Base-by-base conservation (phyloP, 495 filamentous ascomycete species). In the Penicillium desertorum region DNA sequence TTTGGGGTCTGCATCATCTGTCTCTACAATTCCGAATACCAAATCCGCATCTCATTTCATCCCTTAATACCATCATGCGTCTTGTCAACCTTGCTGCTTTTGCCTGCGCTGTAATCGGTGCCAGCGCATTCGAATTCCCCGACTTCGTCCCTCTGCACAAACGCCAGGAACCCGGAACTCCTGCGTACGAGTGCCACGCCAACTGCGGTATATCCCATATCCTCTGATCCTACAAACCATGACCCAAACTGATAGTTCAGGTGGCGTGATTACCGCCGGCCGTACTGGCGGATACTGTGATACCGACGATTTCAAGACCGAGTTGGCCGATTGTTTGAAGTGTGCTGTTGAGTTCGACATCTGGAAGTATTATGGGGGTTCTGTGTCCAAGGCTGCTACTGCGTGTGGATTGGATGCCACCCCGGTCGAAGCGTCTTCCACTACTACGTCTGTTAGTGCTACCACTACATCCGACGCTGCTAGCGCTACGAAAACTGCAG, bases 331-430 rank as follows among this genome's bases (percentile, higher is more conserved):
- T 3, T 81, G 79, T 41, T 60, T 82, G 32, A 57, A 75, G 44
- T 82, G 79, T 52, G 71, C 79, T 5, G 68, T 74, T 0, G 71
- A 73, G 5, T 74, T 76, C 41, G 70, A 80, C 19, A 79, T 80
- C 57, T 82, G 79, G 79, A 52, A 67, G 44, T 68, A 73, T 54
- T 82, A 82, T 45, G 77, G 76, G 19, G 56, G 41, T 20, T 61
- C 63, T 2, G 63, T 82, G 2, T 60, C 59, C 7, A 44, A 45
- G 2, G 73, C 70, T 17, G 77, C 72, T 10, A 51, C 45, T 5
- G 45, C 58, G 1, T 80, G 78, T 56, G 69, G 71, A 20, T 62
- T 78, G 12, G 63, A 72, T 29, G 75, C 73, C 1, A 75, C 69
- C 5, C 78, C 79, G 0, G 51, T 60, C n/a, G 48, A 63, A 7